phyloP scores from a whole-genome alignment of 345 rosid genomes.

The Eucalyptus marginata region DNA sequence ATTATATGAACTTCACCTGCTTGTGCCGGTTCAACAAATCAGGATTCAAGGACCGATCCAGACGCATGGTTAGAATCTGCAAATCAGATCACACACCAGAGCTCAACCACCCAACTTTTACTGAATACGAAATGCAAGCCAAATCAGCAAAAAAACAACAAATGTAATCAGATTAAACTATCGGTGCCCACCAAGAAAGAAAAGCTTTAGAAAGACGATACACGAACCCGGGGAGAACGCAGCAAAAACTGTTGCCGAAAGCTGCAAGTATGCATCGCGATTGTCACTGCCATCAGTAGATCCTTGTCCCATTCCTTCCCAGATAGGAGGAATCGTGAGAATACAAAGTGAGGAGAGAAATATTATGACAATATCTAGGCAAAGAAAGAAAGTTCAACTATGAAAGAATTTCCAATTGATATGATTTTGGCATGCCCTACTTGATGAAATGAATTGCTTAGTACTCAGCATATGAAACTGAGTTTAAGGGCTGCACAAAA shows the following conservation, averaged over 20 bases:
- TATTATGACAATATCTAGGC: background rate
- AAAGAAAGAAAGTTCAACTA: background rate
- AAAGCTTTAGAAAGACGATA: background rate
- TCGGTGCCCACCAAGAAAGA: background rate
- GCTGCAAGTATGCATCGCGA: conserved; percentile 56
- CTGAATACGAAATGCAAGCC: background rate
- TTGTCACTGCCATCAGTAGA: conserved; percentile 24
- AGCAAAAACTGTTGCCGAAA: conserved; percentile 57
- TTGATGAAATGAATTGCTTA: background rate
- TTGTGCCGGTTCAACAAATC: conserved; percentile 78
- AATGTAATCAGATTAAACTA: background rate
- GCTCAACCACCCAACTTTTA: background rate
- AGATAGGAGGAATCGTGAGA: background rate
- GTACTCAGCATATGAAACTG: background rate
- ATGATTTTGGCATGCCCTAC: background rate
- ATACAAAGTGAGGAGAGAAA: background rate
- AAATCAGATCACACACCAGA: background rate
- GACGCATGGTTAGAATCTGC: conserved; percentile 61
- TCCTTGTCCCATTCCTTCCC: conserved; percentile 37
- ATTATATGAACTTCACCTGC: conserved; percentile 32
- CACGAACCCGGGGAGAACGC: conserved; percentile 33
- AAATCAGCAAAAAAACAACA: background rate
- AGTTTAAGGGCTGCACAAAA: background rate
- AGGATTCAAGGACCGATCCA: conserved; percentile 65
- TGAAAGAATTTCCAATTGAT: background rate